Evolutionary conservation across 2,329 filamentous ascomycete species (phyloP).

Genomic region (Arthrobotrys conoides): DNA sequence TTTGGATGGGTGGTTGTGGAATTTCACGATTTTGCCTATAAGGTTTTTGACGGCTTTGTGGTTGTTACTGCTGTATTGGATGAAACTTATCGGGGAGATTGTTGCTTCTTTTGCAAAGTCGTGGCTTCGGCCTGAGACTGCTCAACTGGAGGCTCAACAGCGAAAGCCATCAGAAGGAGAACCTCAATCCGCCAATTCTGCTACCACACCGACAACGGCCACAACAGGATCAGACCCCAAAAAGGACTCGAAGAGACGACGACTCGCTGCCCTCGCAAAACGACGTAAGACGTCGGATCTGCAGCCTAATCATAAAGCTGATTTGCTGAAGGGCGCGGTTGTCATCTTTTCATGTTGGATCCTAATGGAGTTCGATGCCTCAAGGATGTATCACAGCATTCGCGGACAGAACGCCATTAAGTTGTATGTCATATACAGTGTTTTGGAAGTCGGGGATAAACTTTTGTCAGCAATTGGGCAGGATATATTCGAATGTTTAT

Average conservation of each 20-base stretch:
- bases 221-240: constrained; percentile 69
- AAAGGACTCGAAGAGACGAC: constrained; percentile 81
- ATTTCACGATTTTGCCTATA: constrained; percentile 93
- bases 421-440: constrained; percentile 98
- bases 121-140: constrained; percentile 53
- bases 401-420: constrained; percentile 97
- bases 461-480: constrained; percentile 92
- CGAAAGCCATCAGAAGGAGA: constrained; percentile 31
- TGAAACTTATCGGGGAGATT: constrained; percentile 73
- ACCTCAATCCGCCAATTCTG: constrained; percentile 23
- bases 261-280: constrained; percentile 57
- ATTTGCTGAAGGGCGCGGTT: constrained; percentile 89
- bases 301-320: constrained; percentile 91
- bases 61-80: constrained; percentile 84
- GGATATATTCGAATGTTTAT: constrained; percentile 94
- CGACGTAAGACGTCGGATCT: constrained; percentile 78
- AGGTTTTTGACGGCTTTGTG: constrained; percentile 85
- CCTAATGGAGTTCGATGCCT: constrained; percentile 92
- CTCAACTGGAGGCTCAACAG: constrained; percentile 48
- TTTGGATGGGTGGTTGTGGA: constrained; percentile 95
- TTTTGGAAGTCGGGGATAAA: constrained; percentile 91
- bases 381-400: constrained; percentile 97
- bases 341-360: constrained; percentile 88
- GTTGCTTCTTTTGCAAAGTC: constrained; percentile 60
- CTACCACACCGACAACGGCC: background rate